phyloP scores from a whole-genome alignment of 176 grass and related monocot genomes.

The Leersia perrieri region DNA sequence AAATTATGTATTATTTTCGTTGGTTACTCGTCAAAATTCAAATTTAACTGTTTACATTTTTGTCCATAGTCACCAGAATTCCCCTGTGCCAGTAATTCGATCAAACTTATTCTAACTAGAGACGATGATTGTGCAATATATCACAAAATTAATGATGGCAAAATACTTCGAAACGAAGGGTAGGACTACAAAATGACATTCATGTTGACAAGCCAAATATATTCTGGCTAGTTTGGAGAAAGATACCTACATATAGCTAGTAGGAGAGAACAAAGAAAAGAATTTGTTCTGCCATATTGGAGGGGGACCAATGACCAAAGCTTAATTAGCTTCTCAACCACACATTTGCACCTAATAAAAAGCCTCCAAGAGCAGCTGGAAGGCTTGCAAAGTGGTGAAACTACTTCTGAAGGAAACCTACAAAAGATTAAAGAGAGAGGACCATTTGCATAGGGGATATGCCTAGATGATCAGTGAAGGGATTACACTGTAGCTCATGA shows the following conservation, averaged over 20 bases:
- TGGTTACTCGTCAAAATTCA: too few relatives aligned
- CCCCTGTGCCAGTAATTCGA: too few relatives aligned
- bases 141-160: neutral
- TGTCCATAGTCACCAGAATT: too few relatives aligned
- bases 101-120: too few relatives aligned
- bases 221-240: neutral
- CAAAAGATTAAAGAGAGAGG: neutral
- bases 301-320: slow-evolving; percentile 30
- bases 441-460: neutral
- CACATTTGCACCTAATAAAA: neutral
- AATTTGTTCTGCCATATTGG: slow-evolving; percentile 8
- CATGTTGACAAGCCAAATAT: neutral
- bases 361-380: neutral
- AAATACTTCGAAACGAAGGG: neutral
- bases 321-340: neutral
- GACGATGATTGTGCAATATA: too few relatives aligned
- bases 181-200: neutral
- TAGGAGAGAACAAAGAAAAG: slow-evolving; percentile 28
- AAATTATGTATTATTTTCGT: too few relatives aligned
- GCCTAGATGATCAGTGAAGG: neutral
- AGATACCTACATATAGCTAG: neutral
- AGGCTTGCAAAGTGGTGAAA: slow-evolving; percentile 20
- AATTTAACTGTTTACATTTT: too few relatives aligned
- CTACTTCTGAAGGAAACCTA: slow-evolving; percentile 9
- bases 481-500: neutral